Evolutionary conservation across 2,329 filamentous ascomycete genomes (phyloP).

Genomic region (Penicillium sp.): DNA sequence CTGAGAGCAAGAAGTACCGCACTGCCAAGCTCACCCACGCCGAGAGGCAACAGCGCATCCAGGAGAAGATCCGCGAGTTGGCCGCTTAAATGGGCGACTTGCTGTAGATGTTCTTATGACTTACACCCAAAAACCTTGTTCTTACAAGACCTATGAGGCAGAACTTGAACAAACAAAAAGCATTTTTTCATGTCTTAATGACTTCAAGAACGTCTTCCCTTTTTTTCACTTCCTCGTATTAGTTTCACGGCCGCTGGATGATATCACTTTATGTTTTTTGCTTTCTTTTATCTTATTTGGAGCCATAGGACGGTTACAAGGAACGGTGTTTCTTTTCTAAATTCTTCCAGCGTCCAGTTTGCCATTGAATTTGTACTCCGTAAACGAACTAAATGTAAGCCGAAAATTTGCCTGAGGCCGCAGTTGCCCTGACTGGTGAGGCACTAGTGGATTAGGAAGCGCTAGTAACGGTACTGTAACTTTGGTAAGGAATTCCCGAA

Average conservation of each 20-base stretch:
- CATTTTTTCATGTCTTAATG: not conserved
- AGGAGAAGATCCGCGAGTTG: constrained; percentile 86
- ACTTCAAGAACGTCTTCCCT: not conserved
- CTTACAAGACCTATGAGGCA: not conserved
- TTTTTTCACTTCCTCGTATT: constrained; percentile 4
- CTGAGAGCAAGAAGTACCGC: constrained; percentile 87
- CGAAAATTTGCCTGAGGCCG: too few species aligned
- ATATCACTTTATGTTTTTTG: constrained; percentile 24
- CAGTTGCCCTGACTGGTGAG: too few species aligned
- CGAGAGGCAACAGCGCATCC: constrained; percentile 76
- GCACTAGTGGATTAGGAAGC: too few species aligned
- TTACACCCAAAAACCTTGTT: not conserved
- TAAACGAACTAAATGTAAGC: not conserved
- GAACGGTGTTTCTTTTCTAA: constrained; percentile 14
- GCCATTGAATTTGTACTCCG: not conserved
- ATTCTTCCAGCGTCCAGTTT: constrained; percentile 1
- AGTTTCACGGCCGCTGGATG: constrained; percentile 24
- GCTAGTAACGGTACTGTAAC: not conserved
- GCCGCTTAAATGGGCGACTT: constrained; percentile 34
- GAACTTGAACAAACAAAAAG: constrained; percentile 4
- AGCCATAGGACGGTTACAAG: constrained; percentile 25
- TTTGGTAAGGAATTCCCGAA: not conserved
- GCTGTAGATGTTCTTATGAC: constrained; percentile 11
- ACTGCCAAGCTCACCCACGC: constrained; percentile 73
- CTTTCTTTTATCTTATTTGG: constrained; percentile 19